Percentiles rank a stretch among this genome's conserved stretches.
phyloP scores from a whole-genome alignment of 2,329 filamentous ascomycete species.

The Colletotrichum graminicola region DNA sequence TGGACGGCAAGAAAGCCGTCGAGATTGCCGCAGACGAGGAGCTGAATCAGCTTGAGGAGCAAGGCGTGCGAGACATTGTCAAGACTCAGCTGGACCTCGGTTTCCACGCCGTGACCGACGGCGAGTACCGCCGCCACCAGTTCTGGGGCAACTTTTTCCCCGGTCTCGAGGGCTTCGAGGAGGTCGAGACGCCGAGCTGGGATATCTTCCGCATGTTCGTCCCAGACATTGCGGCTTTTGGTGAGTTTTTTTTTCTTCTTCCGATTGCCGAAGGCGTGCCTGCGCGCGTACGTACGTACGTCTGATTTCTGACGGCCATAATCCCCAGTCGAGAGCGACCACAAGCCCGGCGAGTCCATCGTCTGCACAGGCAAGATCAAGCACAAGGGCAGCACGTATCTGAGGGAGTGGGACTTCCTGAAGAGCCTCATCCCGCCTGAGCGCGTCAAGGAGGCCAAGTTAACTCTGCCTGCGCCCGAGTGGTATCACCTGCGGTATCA shows the following conservation, averaged over 20 bases:
- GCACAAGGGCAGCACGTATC: conserved; percentile 58
- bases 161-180: conserved; percentile 57
- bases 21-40: conserved; percentile 59
- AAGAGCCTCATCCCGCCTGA: conserved; percentile 66
- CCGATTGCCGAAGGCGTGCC: not conserved
- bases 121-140: conserved; percentile 69
- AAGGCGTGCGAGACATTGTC: conserved; percentile 75
- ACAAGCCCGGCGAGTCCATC: conserved; percentile 61
- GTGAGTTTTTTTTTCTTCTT: conserved; percentile 43
- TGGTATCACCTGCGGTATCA: conserved; percentile 75
- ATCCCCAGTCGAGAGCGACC: conserved; percentile 55
- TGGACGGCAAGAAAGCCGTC: conserved; percentile 47
- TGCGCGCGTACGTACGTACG: no score
- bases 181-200: conserved; percentile 49
- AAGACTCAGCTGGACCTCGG: conserved; percentile 76
- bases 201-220: conserved; percentile 55
- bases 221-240: conserved; percentile 57
- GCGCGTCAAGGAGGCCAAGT: conserved; percentile 73
- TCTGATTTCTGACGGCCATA: not conserved
- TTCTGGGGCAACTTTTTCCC: conserved; percentile 53
- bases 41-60: conserved; percentile 73
- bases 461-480: conserved; percentile 71
- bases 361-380: conserved; percentile 61
- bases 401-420: conserved; percentile 57
- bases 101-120: conserved; percentile 75